Conservation (phyloP, 495 filamentous ascomycete genomes). For the Parachaetomium inaequale region DNA sequence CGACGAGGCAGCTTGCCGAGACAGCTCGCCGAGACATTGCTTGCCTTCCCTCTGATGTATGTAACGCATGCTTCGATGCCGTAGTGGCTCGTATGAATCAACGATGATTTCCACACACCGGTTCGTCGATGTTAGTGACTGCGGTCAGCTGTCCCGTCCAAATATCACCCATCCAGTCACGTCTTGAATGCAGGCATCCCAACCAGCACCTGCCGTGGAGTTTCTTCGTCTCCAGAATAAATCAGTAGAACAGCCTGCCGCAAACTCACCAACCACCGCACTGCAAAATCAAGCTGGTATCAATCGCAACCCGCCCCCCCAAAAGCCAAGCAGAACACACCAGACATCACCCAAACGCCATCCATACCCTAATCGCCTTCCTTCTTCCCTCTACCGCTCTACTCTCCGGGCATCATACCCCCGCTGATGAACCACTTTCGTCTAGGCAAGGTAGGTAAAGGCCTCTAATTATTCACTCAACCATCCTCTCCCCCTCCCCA, state of each 20-base stretch:
- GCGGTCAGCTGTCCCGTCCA: not conserved
- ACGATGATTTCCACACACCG: not conserved
- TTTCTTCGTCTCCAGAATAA: too few species aligned
- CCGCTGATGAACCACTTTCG: too few species aligned
- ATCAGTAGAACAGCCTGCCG: too few species aligned
- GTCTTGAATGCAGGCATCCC: not conserved
- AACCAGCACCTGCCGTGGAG: too few species aligned
- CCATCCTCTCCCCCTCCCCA: constrained; percentile 22
- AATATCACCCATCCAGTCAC: not conserved
- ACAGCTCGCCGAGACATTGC: not conserved
- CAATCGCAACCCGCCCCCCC: not conserved
- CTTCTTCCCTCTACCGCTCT: not conserved
- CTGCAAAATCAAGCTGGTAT: not conserved
- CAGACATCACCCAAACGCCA: too few species aligned
- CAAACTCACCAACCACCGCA: not conserved
- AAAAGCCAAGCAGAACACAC: too few species aligned
- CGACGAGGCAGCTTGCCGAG: too few species aligned
- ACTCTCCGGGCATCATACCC: not conserved
- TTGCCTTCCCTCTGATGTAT: not conserved
- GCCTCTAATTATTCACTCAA: constrained; percentile 14
- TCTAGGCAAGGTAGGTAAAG: too few species aligned
- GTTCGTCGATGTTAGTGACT: not conserved
- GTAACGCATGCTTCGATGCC: not conserved
- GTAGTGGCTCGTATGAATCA: not conserved
- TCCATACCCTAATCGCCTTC: too few species aligned